Conservation (phyloP, 2,329 filamentous ascomycete genomes). For the Fusarium sp. region DNA sequence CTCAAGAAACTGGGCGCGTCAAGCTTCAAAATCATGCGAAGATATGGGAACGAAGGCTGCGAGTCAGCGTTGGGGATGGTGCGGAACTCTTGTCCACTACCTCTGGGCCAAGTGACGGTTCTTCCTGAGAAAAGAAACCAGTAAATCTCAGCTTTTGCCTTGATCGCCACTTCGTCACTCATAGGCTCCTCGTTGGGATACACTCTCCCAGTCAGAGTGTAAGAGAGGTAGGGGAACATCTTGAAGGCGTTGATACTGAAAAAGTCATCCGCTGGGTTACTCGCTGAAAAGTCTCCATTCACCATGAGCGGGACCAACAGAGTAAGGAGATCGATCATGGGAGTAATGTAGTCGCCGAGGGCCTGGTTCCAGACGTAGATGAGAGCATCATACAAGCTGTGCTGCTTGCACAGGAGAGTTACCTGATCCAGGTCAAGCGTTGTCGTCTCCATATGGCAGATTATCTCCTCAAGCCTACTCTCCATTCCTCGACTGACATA, state of each 20-base stretch:
- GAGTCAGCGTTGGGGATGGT: constrained; percentile 67
- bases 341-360: constrained; percentile 88
- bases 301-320: constrained; percentile 73
- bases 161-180: constrained; percentile 75
- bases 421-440: constrained; percentile 96
- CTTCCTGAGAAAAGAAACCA: constrained; percentile 93
- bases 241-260: constrained; percentile 82
- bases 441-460: constrained; percentile 89
- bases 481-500: constrained; percentile 83
- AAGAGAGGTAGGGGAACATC: constrained; percentile 94
- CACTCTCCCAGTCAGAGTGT: constrained; percentile 87
- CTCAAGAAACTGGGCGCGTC: constrained; percentile 94
- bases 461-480: constrained; percentile 87
- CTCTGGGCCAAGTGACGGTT: constrained; percentile 79
- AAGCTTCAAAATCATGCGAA: constrained; percentile 86
- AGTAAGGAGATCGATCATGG: constrained; percentile 83
- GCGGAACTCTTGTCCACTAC: constrained; percentile 68
- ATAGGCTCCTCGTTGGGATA: constrained; percentile 88
- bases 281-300: constrained; percentile 64
- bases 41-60: constrained; percentile 85
- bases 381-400: constrained; percentile 92
- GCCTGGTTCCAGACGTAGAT: constrained; percentile 98
- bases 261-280: constrained; percentile 69
- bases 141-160: constrained; percentile 90
- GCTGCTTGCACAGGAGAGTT: constrained; percentile 88